Evolutionary conservation across 768 basidiomycete genomes (phyloP).

Genomic region (Termitomyces heimii): DNA sequence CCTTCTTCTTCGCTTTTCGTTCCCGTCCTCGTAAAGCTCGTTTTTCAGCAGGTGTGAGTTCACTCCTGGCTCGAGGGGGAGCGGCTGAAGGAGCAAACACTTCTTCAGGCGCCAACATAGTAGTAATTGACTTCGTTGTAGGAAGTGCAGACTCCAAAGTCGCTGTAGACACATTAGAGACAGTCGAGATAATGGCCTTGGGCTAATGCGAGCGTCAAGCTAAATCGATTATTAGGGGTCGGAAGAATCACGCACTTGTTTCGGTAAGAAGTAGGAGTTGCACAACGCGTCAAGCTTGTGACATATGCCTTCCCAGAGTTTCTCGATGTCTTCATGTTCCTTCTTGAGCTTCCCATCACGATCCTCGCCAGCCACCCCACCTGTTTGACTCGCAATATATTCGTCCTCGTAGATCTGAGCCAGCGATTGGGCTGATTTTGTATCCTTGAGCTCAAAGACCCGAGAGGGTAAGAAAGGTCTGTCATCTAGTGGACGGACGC

Average conservation of each 20-base stretch:
- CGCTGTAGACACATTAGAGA: constrained; percentile 77
- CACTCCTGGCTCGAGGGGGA: constrained; percentile 60
- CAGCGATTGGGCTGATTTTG: constrained; percentile 81
- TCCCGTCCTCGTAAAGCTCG: constrained; percentile 60
- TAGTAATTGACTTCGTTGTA: constrained; percentile 64
- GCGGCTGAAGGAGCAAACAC: constrained; percentile 59
- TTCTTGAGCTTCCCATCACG: constrained; percentile 84
- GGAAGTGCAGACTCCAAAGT: constrained; percentile 90
- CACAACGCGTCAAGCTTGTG: constrained; percentile 88
- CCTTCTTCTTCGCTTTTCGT: constrained; percentile 65
- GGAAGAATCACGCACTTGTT: constrained; percentile 54
- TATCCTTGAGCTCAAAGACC: constrained; percentile 84
- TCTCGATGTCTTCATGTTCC: constrained; percentile 85
- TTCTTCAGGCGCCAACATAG: constrained; percentile 93
- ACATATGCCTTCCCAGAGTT: constrained; percentile 80
- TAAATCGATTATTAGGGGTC: neutral
- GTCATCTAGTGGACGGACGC: constrained; percentile 71
- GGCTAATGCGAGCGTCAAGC: constrained; percentile 45
- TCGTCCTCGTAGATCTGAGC: constrained; percentile 97
- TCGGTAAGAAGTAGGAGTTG: constrained; percentile 94
- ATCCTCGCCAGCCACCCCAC: constrained; percentile 55
- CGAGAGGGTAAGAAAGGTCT: constrained; percentile 90
- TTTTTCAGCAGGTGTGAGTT: constrained; percentile 85
- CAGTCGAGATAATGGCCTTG: constrained; percentile 78
- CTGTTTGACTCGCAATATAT: constrained; percentile 64